phyloP scores from a whole-genome alignment of 2,329 filamentous ascomycete genomes.

The Triangularia setosa region DNA sequence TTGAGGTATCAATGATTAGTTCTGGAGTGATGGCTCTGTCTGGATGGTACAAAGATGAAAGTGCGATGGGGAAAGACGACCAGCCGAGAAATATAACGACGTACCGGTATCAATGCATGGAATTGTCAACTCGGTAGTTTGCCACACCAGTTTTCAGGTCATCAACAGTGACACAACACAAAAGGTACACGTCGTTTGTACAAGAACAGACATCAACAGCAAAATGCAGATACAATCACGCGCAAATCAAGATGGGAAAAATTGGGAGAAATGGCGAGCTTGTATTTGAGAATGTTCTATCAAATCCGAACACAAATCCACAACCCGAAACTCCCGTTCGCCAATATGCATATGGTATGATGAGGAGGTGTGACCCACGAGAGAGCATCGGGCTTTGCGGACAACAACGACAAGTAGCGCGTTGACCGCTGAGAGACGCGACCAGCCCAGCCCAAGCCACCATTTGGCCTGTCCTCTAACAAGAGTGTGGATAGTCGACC shows the following conservation, averaged over 20 bases:
- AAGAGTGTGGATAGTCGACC: neutral
- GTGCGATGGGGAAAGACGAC: neutral
- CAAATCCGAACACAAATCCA: constrained; percentile 33
- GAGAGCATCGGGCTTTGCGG: constrained; percentile 35
- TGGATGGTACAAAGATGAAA: too few relatives aligned
- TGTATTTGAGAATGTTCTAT: constrained; percentile 35
- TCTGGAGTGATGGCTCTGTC: neutral
- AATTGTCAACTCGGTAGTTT: neutral
- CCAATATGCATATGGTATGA: constrained; percentile 23
- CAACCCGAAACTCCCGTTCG: constrained; percentile 33
- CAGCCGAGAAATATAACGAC: neutral
- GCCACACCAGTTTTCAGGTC: neutral
- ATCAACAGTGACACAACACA: neutral
- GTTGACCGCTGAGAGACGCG: constrained; percentile 41
- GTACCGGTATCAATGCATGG: neutral
- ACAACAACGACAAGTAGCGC: constrained; percentile 33
- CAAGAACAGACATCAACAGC: neutral
- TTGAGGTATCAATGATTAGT: neutral
- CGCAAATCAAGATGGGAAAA: neutral
- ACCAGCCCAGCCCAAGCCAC: constrained; percentile 45
- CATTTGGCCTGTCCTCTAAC: neutral
- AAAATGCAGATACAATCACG: neutral
- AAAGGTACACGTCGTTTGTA: too few relatives aligned
- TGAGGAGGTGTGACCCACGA: neutral
- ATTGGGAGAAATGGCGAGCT: constrained; percentile 24